phyloP scores from a whole-genome alignment of 495 filamentous ascomycete genomes.

The Paragyromitra xinjiangensis region DNA sequence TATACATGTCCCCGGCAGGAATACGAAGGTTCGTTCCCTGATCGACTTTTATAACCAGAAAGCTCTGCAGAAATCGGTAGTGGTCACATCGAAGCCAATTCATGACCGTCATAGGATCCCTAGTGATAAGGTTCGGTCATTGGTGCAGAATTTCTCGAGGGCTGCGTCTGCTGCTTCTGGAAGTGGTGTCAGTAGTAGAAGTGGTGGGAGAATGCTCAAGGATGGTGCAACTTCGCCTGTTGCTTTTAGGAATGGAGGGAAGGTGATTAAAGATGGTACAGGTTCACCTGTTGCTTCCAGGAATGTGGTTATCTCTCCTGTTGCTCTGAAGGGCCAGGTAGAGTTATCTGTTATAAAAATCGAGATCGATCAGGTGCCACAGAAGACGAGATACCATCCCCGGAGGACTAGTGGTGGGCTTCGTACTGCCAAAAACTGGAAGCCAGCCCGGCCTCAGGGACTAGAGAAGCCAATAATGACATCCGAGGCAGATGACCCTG shows the following conservation, averaged over 20 bases:
- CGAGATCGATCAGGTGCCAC: not conserved
- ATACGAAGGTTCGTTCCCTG: constrained; percentile 41
- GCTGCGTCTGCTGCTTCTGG: constrained; percentile 1
- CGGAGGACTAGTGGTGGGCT: not conserved
- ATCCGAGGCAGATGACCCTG: not conserved
- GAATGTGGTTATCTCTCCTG: not conserved
- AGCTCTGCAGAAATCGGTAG: not conserved
- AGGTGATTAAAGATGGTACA: not conserved
- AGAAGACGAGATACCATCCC: not conserved
- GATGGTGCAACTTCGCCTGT: not conserved
- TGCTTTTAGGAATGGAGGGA: not conserved
- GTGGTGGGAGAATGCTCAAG: not conserved
- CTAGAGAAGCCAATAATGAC: not conserved
- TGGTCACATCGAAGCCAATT: constrained; percentile 10
- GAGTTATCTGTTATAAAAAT: not conserved
- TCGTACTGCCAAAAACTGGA: constrained; percentile 35
- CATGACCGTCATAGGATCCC: constrained; percentile 38
- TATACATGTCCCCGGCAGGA: constrained; percentile 30
- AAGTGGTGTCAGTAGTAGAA: constrained; percentile 20
- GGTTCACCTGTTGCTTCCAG: not conserved
- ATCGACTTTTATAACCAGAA: constrained; percentile 54
- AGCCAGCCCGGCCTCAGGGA: not conserved
- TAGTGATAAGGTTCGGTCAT: constrained; percentile 42
- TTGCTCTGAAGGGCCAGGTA: not conserved
- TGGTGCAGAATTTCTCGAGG: constrained; percentile 41